phyloP scores from a whole-genome alignment of 116 monocot species.

The Dioscorea cayenensis region DNA sequence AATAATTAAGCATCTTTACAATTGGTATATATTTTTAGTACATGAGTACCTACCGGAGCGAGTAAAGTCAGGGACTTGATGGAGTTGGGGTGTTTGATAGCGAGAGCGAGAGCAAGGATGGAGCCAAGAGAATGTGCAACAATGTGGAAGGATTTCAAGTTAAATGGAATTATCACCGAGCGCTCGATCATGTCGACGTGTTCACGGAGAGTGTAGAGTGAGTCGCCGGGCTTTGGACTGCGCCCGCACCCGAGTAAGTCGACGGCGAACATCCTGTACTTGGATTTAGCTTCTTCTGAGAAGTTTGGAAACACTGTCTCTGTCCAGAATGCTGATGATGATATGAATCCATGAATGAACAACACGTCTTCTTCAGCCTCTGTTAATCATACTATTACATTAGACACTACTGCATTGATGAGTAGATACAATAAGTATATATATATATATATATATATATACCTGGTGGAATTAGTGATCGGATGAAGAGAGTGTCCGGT shows the following conservation, averaged over 20 bases:
- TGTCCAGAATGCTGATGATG: conserved; percentile 61
- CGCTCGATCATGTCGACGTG: conserved; percentile 64
- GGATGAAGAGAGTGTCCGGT: conserved; percentile 28
- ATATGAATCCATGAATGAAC: conserved; percentile 72
- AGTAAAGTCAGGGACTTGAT: conserved; percentile 62
- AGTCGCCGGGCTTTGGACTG: conserved; percentile 59
- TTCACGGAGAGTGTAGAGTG: conserved; percentile 57
- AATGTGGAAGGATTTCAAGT: conserved; percentile 45
- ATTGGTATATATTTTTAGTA: no score
- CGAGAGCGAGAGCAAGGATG: conserved; percentile 60
- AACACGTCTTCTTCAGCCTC: conserved; percentile 37
- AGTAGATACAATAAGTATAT: no score
- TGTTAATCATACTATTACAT: conserved; percentile 1
- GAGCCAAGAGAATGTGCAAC: conserved; percentile 72
- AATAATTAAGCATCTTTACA: not conserved
- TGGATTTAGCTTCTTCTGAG: conserved; percentile 13
- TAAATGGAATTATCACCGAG: conserved; percentile 31
- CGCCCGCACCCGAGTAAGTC: conserved; percentile 60
- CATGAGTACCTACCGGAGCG: conserved; percentile 25
- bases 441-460: no score
- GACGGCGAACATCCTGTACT: conserved; percentile 43
- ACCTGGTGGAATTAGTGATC: not conserved
- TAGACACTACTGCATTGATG: no score
- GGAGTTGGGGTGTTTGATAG: conserved; percentile 49
- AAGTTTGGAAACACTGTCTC: conserved; percentile 67